phyloP scores from a whole-genome alignment of 2,329 filamentous ascomycete genomes.

The Pyrenophora tritici-repentis region DNA sequence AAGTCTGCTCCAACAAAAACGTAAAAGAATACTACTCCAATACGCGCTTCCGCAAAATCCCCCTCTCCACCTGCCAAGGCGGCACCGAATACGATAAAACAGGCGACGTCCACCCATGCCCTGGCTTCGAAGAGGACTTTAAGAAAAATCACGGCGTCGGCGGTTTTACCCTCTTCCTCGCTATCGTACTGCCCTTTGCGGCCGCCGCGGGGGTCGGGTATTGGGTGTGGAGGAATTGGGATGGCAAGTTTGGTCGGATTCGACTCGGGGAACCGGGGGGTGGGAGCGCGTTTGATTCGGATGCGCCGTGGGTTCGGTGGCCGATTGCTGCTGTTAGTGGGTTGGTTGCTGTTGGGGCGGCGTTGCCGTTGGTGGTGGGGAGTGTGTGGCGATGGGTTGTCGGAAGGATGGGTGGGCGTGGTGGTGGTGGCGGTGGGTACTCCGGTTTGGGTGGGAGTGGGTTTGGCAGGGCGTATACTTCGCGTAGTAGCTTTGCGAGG shows the following conservation, averaged over 20 bases:
- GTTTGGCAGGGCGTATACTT: constrained; percentile 71
- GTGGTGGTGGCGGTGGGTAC: constrained; percentile 3
- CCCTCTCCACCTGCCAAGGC: constrained; percentile 82
- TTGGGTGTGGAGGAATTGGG: constrained; percentile 84
- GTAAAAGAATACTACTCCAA: constrained; percentile 81
- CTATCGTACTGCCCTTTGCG: constrained; percentile 74
- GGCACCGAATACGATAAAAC: constrained; percentile 76
- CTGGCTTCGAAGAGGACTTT: constrained; percentile 81
- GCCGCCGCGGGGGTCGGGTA: constrained; percentile 76
- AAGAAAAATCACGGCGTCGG: constrained; percentile 71
- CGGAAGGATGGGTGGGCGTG: constrained; percentile 58
- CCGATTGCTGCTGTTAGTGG: constrained; percentile 61
- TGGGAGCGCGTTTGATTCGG: constrained; percentile 57
- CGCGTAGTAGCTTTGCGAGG: constrained; percentile 84
- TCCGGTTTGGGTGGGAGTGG: neutral
- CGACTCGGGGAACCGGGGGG: constrained; percentile 71
- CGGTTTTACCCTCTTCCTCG: constrained; percentile 81
- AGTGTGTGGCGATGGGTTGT: constrained; percentile 72
- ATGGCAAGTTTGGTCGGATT: constrained; percentile 86
- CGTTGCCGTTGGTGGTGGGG: constrained; percentile 69
- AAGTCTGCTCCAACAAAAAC: constrained; percentile 65
- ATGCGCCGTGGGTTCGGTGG: constrained; percentile 78
- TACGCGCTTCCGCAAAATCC: constrained; percentile 87
- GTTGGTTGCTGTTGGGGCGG: constrained; percentile 60
- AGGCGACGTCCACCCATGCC: constrained; percentile 67